Percentiles rank a stretch among this genome's conserved stretches.
Conservation (phyloP, 352 stramenopile genomes). For the Globisporangium middletonii region DNA sequence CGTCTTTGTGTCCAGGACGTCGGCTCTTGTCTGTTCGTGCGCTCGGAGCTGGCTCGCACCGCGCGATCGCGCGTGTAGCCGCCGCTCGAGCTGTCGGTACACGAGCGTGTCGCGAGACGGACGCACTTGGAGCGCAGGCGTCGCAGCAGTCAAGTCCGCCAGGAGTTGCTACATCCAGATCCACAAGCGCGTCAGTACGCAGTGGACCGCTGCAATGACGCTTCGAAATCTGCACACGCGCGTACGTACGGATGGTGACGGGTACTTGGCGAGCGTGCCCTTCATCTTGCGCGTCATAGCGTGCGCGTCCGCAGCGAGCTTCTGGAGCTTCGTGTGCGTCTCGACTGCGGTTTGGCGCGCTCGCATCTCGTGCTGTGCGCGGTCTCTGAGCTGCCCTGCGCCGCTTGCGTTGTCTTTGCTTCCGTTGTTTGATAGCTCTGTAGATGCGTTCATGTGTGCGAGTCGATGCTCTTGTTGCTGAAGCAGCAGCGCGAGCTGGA, state of each 20-base stretch:
- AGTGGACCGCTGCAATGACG: background rate
- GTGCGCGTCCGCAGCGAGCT: constrained; percentile 3
- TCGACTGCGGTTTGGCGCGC: constrained; percentile 6
- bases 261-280: constrained; percentile 2
- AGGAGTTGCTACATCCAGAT: too few species aligned
- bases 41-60: too few species aligned
- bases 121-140: too few species aligned
- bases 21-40: too few species aligned
- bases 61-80: too few species aligned
- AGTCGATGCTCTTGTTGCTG: background rate
- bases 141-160: too few species aligned
- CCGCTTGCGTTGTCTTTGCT: too few species aligned
- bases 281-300: constrained; percentile 5
- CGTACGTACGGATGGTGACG: constrained; percentile 1
- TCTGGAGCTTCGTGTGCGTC: constrained; percentile 11
- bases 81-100: too few species aligned
- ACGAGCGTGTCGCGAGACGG: too few species aligned
- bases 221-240: background rate
- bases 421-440: too few species aligned
- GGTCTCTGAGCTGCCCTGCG: constrained; percentile 3
- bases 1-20: background rate
- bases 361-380: constrained; percentile 9
- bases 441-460: background rate
- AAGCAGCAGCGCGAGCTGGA: constrained; percentile 18
- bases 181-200: too few species aligned